Conservation (phyloP, 163 green algal species). For the Botryococcus braunii region DNA sequence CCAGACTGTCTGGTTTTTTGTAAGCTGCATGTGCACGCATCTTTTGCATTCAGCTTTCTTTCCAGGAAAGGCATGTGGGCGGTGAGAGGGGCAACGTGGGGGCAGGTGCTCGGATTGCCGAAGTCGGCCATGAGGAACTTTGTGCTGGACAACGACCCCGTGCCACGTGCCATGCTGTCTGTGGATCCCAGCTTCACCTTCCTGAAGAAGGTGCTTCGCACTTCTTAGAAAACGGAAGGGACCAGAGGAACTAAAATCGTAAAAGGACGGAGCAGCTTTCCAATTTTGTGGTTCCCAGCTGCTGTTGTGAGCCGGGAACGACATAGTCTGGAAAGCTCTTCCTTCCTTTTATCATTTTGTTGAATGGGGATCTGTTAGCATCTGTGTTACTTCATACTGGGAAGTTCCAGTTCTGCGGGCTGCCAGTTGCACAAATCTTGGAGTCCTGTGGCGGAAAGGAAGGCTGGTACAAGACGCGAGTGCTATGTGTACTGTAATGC, state of each 20-base stretch:
- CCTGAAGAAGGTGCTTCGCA: conserved; percentile 26
- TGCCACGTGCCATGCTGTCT: conserved; percentile 51
- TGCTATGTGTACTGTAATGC: too few relatives aligned
- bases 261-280: too few relatives aligned
- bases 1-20: neutral
- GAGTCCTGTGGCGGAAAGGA: too few relatives aligned
- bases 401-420: too few relatives aligned
- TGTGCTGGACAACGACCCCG: conserved; percentile 55
- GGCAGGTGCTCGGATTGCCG: conserved; percentile 25
- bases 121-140: conserved; percentile 35
- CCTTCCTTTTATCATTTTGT: neutral
- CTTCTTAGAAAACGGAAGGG: too few relatives aligned
- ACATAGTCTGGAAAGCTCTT: neutral
- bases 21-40: neutral
- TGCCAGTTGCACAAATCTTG: too few relatives aligned
- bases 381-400: neutral
- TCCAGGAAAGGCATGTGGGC: neutral
- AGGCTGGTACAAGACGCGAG: too few relatives aligned
- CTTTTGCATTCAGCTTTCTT: neutral
- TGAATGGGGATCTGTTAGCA: neutral
- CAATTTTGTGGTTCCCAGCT: neutral
- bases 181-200: conserved; percentile 47
- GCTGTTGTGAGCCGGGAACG: neutral
- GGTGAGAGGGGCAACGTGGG: neutral
- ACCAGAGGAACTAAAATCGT: too few relatives aligned